These are phyloP conservation scores for Jamesozyma lodderae DNA, from an alignment of 805 yeast species.

Conservation along the genomic window DNA sequence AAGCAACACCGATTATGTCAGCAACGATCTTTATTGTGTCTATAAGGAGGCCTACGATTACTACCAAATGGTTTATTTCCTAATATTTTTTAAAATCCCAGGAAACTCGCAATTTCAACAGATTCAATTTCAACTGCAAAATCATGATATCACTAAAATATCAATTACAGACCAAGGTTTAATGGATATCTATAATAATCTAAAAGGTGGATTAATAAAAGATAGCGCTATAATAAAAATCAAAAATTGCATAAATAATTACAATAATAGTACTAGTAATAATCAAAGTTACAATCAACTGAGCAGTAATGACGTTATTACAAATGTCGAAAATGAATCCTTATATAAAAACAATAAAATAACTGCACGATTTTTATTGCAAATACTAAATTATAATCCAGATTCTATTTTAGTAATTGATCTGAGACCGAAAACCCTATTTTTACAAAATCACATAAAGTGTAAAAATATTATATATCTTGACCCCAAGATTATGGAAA, in stretches of 20 bases:
- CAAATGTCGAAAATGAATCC: no score
- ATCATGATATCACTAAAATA: no score
- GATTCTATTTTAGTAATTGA: neutral
- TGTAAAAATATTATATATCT: neutral
- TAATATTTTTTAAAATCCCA: neutral
- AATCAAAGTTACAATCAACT: no score
- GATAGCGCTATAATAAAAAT: neutral
- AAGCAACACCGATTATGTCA: neutral
- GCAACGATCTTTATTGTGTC: neutral
- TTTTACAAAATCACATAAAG: neutral
- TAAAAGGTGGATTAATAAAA: neutral
- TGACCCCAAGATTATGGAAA: neutral
- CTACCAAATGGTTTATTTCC: slow-evolving; percentile 1
- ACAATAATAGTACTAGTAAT: neutral
- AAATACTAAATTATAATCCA: neutral
- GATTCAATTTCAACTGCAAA: neutral
- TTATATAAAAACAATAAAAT: neutral
- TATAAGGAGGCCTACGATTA: slow-evolving; percentile 1
- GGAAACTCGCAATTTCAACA: neutral
- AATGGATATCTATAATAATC: neutral
- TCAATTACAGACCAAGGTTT: neutral
- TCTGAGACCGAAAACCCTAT: neutral
- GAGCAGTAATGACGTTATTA: no score
- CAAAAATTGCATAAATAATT: neutral
- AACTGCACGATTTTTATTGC: neutral